These are phyloP conservation scores for Neonectria hederae DNA, from an alignment of 2,329 filamentous ascomycete genomes.

Conservation along the genomic window DNA sequence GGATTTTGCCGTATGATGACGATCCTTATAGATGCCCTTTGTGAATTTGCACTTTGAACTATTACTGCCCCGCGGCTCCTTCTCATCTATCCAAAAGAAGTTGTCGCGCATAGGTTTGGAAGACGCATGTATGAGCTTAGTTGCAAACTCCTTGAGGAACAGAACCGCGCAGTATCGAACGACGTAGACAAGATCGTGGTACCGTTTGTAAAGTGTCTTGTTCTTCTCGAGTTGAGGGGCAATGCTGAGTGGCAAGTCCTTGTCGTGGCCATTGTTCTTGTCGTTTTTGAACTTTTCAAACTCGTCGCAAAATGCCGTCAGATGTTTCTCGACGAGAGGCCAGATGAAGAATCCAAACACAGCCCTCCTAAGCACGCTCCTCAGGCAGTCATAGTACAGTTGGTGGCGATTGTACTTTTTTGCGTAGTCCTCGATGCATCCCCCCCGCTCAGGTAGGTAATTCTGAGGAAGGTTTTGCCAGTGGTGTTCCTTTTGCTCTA, in stretches of 20 bases:
- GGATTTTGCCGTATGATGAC: slow-evolving; percentile 5
- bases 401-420: neutral
- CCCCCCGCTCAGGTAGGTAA: neutral
- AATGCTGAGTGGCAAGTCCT: neutral
- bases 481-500: slow-evolving; percentile 37
- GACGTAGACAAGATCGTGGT: slow-evolving; percentile 1
- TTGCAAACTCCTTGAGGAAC: slow-evolving; percentile 35
- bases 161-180: slow-evolving; percentile 32
- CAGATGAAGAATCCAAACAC: slow-evolving; percentile 37
- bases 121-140: slow-evolving; percentile 35
- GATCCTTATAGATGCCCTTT: slow-evolving; percentile 10
- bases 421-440: slow-evolving; percentile 19
- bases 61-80: neutral
- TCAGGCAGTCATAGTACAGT: slow-evolving; percentile 31
- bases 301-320: neutral
- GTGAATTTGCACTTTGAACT: neutral
- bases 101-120: slow-evolving; percentile 29
- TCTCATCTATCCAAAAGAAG: slow-evolving; percentile 5
- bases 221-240: neutral
- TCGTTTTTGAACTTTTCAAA: neutral
- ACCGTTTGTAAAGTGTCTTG: neutral
- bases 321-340: slow-evolving; percentile 7
- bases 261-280: neutral
- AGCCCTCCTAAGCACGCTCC: slow-evolving; percentile 27
- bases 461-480: slow-evolving; percentile 29